Evolutionary conservation across 192 early-diverging fungal genomes (phyloP), one percentile per base, ranked within the genome.

Genomic region (Jimgerdemannia lactiflua): DNA sequence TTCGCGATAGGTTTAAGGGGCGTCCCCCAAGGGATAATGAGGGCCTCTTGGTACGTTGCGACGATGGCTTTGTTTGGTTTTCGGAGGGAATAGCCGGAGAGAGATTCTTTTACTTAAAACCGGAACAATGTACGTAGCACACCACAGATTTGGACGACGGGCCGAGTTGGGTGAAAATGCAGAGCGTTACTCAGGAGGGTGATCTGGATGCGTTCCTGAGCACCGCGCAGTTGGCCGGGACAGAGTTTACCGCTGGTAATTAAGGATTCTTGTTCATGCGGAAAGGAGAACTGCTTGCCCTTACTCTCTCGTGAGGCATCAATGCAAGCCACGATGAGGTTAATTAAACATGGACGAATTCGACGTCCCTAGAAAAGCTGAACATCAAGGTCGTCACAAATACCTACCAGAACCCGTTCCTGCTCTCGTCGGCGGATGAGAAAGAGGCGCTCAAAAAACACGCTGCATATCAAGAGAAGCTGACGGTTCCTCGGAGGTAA

Each of bases 201-300:
- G 97, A 99, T 85, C 85, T 99, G 11, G 97, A 99, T 54, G 96
- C 94, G 42, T 99, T 99, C 78, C 86, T 99, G 75, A 92, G 87
- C 76, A 96, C 96, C 11, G 98, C 98, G 14, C 90, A 95, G 76
- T 89, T 99, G 65, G 97, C 96, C 14, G 98, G 94, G 64, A 97
- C 95, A 18, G 94, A 95, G 77, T 97, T 96, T 79, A 94, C 95
- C 18, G 94, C 95, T 49, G 92, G 91, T 86, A 82, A 79, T 74
- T 70, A 9, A 43, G 8, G 9, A 67, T 8, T 43, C n/a, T n/a
- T n/a, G n/a, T n/a, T n/a, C n/a, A n/a, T 29, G 29, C 29, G 29
- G 29, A 29, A 29, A 29, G 29, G 29, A 29, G 29, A 29, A 29
- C 29, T 29, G 29, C 29, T 29, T 29, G 29, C 29, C 29, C 29